Conservation (phyloP, 83 land plant species). For the Larix sibirica region DNA sequence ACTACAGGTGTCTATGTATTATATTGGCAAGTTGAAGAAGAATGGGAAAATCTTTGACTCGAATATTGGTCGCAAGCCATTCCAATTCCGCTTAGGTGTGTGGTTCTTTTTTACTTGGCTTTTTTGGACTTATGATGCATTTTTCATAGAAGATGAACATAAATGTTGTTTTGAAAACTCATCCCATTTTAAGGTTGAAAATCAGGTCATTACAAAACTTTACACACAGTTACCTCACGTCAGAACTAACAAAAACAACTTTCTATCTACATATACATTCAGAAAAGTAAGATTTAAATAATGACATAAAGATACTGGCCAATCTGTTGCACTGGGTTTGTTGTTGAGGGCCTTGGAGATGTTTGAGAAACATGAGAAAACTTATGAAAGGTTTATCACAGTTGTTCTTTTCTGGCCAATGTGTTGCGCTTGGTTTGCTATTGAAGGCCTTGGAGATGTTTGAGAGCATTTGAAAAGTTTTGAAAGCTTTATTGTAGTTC, state of each 20-base stretch:
- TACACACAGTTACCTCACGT: background rate
- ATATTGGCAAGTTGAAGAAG: constrained; percentile 83
- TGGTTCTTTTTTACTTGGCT: background rate
- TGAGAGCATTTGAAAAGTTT: too few relatives aligned
- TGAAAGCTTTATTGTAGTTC: too few relatives aligned
- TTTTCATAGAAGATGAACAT: background rate
- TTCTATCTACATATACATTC: too few relatives aligned
- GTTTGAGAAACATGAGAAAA: too few relatives aligned
- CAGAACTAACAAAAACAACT: background rate
- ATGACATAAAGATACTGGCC: too few relatives aligned
- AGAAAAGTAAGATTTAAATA: too few relatives aligned
- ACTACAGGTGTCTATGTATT: constrained; percentile 73
- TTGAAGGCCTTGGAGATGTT: too few relatives aligned
- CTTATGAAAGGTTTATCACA: too few relatives aligned
- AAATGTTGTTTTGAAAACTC: background rate
- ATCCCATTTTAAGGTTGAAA: background rate
- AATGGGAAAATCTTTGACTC: constrained; percentile 94
- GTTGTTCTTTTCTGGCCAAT: too few relatives aligned
- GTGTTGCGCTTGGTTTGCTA: too few relatives aligned
- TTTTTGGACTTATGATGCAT: background rate
- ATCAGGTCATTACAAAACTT: background rate
- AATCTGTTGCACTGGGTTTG: too few relatives aligned
- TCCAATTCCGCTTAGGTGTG: constrained; percentile 85
- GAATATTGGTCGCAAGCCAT: constrained; percentile 70
- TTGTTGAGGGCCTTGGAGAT: too few relatives aligned